Percentiles rank a stretch among this genome's conserved stretches.
phyloP scores from a whole-genome alignment of 1,139 yeast species.

The Yamadazyma pseudoaaseri region DNA sequence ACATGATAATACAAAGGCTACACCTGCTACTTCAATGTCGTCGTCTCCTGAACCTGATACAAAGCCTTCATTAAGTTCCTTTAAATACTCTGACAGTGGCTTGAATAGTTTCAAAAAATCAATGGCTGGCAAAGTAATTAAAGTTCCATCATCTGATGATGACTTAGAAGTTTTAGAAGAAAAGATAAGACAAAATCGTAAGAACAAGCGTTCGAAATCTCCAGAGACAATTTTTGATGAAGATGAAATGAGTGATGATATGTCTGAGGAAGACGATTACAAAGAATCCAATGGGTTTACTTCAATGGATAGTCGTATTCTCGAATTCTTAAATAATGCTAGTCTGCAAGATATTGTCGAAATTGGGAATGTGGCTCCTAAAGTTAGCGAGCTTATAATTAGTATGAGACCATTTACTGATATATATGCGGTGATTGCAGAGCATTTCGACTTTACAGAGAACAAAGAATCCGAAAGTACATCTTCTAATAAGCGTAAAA shows the following conservation, averaged over 20 bases:
- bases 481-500: conserved; percentile 32
- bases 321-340: conserved; percentile 78
- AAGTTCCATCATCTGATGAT: conserved; percentile 17
- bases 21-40: conserved; percentile 14
- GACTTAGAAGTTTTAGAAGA: conserved; percentile 43
- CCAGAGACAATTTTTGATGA: conserved; percentile 27
- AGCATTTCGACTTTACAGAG: conserved; percentile 35
- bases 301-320: conserved; percentile 58
- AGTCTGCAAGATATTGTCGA: conserved; percentile 75
- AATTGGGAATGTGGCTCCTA: conserved; percentile 68
- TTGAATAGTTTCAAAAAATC: conserved; percentile 12
- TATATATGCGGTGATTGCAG: conserved; percentile 57
- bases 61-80: conserved; percentile 10
- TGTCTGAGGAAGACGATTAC: conserved; percentile 41
- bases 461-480: conserved; percentile 21
- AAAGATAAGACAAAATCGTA: conserved; percentile 33
- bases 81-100: conserved; percentile 9
- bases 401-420: conserved; percentile 64
- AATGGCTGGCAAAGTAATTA: conserved; percentile 11
- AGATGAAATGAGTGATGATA: conserved; percentile 37
- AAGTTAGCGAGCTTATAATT: conserved; percentile 62
- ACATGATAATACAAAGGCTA: conserved; percentile 9
- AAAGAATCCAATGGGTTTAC: conserved; percentile 43
- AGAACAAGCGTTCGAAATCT: conserved; percentile 18
- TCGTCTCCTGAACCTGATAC: conserved; percentile 7